Percentiles rank a stretch among this genome's conserved stretches.
phyloP scores from a whole-genome alignment of 225 moss, liverwort and hornwort species.

The Rhytidiadelphus loreus region DNA sequence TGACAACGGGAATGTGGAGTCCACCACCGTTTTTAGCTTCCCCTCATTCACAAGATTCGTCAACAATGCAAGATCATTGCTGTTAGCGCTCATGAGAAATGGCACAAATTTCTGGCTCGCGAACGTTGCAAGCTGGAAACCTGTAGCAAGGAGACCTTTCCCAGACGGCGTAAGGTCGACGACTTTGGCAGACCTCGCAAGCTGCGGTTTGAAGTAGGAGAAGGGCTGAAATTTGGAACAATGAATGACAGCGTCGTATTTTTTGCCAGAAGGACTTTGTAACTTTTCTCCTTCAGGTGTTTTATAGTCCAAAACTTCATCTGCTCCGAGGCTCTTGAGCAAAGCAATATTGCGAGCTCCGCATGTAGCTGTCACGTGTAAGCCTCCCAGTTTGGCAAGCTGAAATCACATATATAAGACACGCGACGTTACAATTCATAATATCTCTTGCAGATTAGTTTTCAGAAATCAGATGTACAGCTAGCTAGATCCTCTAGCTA shows the following conservation, averaged over 20 bases:
- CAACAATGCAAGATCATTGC: constrained; percentile 25
- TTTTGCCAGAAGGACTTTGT: constrained; percentile 50
- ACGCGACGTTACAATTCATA: neutral
- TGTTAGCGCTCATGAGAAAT: constrained; percentile 10
- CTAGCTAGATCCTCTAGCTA: neutral
- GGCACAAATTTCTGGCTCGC: constrained; percentile 27
- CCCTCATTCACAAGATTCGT: constrained; percentile 28
- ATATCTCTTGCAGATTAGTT: neutral
- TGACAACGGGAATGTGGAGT: constrained; percentile 45
- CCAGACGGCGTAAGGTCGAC: constrained; percentile 26
- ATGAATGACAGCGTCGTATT: constrained; percentile 58
- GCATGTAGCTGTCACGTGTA: constrained; percentile 63
- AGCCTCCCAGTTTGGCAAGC: constrained; percentile 68
- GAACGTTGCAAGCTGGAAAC: constrained; percentile 20
- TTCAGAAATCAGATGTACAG: neutral
- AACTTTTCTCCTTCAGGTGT: constrained; percentile 36
- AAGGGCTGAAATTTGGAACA: constrained; percentile 18
- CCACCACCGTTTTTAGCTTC: constrained; percentile 53
- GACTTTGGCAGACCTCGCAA: constrained; percentile 31
- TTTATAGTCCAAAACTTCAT: constrained; percentile 72
- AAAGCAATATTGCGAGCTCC: constrained; percentile 52
- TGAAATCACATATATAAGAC: neutral
- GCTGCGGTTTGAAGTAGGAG: constrained; percentile 34
- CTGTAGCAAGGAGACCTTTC: neutral
- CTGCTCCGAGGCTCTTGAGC: constrained; percentile 55